Base-by-base conservation (phyloP, 2,329 filamentous ascomycete species). In the Claviceps paspali region DNA sequence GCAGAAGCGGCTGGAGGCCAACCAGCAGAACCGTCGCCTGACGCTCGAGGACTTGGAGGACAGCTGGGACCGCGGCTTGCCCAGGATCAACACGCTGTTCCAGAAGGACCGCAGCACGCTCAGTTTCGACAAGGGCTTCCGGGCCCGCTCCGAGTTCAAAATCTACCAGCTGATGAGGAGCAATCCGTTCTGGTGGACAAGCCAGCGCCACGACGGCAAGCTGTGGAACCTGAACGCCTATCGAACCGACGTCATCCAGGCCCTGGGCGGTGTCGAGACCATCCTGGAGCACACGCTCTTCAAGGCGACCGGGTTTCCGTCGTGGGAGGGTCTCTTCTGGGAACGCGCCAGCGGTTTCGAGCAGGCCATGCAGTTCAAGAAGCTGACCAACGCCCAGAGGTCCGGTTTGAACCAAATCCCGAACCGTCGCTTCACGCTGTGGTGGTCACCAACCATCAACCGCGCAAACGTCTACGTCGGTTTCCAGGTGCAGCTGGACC, bases 161-260 rank as follows among this genome's bases (percentile, higher is more conserved):
- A 79, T 91, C 22, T 98, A 96, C 55, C 88, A 96, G 57, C 68
- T 96, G 42, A 96, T 98, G 88, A 95, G 93, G 74, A 92, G 82
- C 61, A 95, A 96, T 55, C 91, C 91, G 0, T 96, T 96, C 68
- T 95, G 87, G 86, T 98, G 91, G 91, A 98, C 91, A 4, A 93
- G 83, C 51, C 88, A 96, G 59, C 72, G 91, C 28, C 92, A 98
- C 52, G 91, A 98, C 51, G 91, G 91, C 54, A 96, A 96, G 53
- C 61, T 98, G 4, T 98, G 91, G 91, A 95, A 95, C 45, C 59
- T 98, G 38, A 96, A 96, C 47, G 83, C 85, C 1, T 95, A 96
- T 61, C 70, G 91, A 44, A 95, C 91, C 6, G 91, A 98, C 63
- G 86, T 95, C 8, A 98, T 98, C 41, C 91, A 96, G 56, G 87